Conservation (phyloP, 2,329 filamentous ascomycete genomes). For the Hymenoscyphus occultus region DNA sequence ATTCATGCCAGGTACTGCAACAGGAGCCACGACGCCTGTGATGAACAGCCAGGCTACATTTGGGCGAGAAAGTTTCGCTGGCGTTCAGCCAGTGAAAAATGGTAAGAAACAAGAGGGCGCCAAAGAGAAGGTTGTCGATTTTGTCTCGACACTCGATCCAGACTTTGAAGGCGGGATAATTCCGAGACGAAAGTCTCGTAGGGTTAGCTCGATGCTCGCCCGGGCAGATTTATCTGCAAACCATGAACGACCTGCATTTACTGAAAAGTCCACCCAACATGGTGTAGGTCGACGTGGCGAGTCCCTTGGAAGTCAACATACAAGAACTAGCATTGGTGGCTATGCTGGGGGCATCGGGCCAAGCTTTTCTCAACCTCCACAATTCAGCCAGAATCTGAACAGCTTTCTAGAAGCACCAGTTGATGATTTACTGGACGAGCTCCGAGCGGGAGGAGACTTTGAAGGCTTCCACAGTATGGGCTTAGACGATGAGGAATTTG, state of each 20-base stretch:
- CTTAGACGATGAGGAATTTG: conserved; percentile 67
- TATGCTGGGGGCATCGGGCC: conserved; percentile 39
- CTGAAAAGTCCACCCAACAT: conserved; percentile 58
- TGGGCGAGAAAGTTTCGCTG: conserved; percentile 75
- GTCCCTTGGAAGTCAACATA: conserved; percentile 67
- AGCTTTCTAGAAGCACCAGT: conserved; percentile 67
- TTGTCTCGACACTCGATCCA: conserved; percentile 69
- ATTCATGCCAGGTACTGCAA: conserved; percentile 66
- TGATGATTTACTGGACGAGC: conserved; percentile 66
- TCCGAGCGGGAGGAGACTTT: conserved; percentile 59
- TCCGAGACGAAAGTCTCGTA: conserved; percentile 61
- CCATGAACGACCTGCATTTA: conserved; percentile 76
- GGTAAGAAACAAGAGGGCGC: conserved; percentile 23
- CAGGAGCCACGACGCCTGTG: conserved; percentile 73
- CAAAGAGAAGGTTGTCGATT: conserved; percentile 47
- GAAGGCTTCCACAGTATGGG: conserved; percentile 72
- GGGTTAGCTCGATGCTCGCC: conserved; percentile 88
- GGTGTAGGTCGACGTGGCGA: conserved; percentile 48
- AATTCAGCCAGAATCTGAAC: conserved; percentile 47
- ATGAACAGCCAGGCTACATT: conserved; percentile 56
- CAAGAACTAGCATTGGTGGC: conserved; percentile 53
- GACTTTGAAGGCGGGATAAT: conserved; percentile 56
- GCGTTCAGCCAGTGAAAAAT: conserved; percentile 21
- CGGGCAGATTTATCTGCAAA: conserved; percentile 82
- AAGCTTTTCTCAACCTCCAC: conserved; percentile 26